These are phyloP conservation scores for Pseudonitzschia multiseries DNA, from an alignment of 108 stramenopile genomes.

Conservation along the genomic window DNA sequence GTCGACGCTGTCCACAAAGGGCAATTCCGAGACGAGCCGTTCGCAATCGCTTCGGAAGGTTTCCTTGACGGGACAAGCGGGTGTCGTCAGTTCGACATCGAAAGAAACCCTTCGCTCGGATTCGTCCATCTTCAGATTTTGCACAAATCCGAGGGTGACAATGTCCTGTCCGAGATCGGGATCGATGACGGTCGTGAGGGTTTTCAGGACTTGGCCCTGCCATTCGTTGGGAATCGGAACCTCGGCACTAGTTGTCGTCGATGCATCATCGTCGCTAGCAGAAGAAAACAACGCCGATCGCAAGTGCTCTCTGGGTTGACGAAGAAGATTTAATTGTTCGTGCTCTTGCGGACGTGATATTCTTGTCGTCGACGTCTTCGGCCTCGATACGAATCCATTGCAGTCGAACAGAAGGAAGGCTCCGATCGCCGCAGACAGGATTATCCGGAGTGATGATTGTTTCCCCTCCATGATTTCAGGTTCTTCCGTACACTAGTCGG, in stretches of 20 bases:
- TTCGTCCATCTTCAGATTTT: conserved; percentile 63
- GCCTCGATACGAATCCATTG: neutral
- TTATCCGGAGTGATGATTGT: neutral
- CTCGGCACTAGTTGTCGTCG: conserved; percentile 8
- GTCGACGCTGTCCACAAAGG: conserved; percentile 42
- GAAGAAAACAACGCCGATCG: neutral
- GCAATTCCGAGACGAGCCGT: conserved; percentile 49
- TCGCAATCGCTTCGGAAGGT: conserved; percentile 59
- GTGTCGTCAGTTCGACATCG: conserved; percentile 77
- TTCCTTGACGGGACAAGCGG: conserved; percentile 79
- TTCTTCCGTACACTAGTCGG: neutral
- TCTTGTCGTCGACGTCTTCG: neutral
- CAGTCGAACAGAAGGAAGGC: neutral
- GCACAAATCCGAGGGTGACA: conserved; percentile 75
- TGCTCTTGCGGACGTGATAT: neutral
- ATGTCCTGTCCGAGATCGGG: conserved; percentile 75
- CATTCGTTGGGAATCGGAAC: conserved; percentile 58
- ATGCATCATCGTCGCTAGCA: neutral
- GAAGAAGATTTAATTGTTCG: neutral
- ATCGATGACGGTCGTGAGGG: conserved; percentile 68
- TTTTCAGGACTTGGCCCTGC: conserved; percentile 63
- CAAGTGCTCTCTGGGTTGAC: neutral
- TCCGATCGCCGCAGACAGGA: neutral
- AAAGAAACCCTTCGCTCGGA: conserved; percentile 48
- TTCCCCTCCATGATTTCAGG: neutral